A percentile compares a stretch with the other conserved stretches of the same genome.
Conservation (phyloP, 306 rosid genomes). For the apple (Malus domestica) region ASM211411v1 NC_041797.1:3533501-3534000, state of each 20-base stretch:
- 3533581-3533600: background rate
- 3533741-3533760: background rate
- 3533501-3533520: constrained; percentile 17
- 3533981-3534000: constrained; percentile 3
- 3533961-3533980: background rate
- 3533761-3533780: background rate
- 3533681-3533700: background rate
- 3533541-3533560: background rate
- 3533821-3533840: background rate
- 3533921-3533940: constrained; percentile 5
- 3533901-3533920: constrained; percentile 18
- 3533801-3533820: background rate
- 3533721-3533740: background rate
- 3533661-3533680: background rate
- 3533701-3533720: background rate
- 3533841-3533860: constrained; percentile 3
- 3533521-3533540: constrained; percentile 3
- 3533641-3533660: background rate
- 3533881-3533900: constrained; percentile 27
- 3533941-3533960: constrained; percentile 15
- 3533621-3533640: constrained; percentile 12
- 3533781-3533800: background rate
- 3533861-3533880: constrained; percentile 18
- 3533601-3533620: constrained; percentile 4
- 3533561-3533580: background rate